These are phyloP conservation scores for Magnaporthiopsis incrustans DNA, from an alignment of 2,329 filamentous ascomycete species.

Conservation along the genomic window DNA sequence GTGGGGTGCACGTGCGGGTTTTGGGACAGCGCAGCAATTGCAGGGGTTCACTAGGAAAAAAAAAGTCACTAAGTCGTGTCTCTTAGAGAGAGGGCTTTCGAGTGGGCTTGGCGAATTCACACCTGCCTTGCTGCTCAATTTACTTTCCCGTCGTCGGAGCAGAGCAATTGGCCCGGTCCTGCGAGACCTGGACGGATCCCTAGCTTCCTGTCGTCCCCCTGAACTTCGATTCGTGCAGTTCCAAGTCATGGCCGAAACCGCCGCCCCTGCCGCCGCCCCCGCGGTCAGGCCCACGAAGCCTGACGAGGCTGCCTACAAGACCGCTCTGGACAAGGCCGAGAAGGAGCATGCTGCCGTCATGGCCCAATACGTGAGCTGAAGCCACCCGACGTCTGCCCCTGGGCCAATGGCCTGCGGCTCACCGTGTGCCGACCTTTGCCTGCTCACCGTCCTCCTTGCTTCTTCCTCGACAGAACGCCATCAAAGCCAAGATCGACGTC, in stretches of 20 bases:
- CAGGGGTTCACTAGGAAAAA: neutral
- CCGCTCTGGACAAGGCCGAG: conserved; percentile 69
- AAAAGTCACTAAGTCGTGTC: neutral
- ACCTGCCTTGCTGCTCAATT: neutral
- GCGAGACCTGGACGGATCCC: neutral
- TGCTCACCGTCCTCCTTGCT: neutral
- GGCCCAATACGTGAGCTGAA: conserved; percentile 37
- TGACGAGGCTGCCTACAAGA: conserved; percentile 78
- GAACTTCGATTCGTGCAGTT: conserved; percentile 1
- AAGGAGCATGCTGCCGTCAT: conserved; percentile 77
- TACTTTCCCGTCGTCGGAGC: neutral
- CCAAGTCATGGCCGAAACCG: conserved; percentile 36
- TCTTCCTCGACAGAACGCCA: conserved; percentile 56
- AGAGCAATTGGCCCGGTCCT: neutral
- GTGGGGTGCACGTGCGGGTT: conserved; percentile 1
- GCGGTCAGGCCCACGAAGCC: conserved; percentile 70
- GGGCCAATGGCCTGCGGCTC: too few species aligned
- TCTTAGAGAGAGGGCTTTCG: neutral
- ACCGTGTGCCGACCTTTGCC: neutral
- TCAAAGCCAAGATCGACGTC: conserved; percentile 82
- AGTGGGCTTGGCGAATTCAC: neutral
- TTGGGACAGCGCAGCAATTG: conserved; percentile 1
- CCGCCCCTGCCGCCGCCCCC: conserved; percentile 37
- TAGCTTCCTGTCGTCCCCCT: neutral
- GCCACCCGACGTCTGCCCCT: too few species aligned